Evolutionary conservation across 495 filamentous ascomycete species (phyloP).

Genomic region (Geoglossum glabrum): DNA sequence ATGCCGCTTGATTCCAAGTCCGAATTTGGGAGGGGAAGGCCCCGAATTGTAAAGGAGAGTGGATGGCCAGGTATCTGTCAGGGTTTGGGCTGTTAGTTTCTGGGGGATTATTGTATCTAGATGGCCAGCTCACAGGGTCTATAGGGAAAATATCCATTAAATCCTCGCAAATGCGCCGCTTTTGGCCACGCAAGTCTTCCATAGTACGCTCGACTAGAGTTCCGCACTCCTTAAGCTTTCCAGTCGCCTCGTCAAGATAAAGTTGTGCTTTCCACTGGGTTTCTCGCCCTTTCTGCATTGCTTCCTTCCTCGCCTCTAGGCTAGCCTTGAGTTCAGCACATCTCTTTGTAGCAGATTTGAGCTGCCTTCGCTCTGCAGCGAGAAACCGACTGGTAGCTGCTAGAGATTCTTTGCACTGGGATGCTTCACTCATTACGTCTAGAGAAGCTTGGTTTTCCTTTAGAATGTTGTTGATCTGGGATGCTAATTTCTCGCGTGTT

Average conservation of each 20-base stretch:
- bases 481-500: constrained; percentile 51
- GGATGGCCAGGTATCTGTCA: constrained; percentile 27
- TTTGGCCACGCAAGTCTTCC: constrained; percentile 54
- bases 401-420: constrained; percentile 39
- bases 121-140: constrained; percentile 23
- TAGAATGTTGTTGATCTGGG: constrained; percentile 60
- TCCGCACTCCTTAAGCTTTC: constrained; percentile 34
- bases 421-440: constrained; percentile 27
- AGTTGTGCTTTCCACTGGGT: constrained; percentile 34
- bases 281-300: constrained; percentile 41
- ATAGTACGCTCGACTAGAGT: constrained; percentile 33
- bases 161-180: constrained; percentile 70
- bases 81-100: neutral
- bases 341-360: constrained; percentile 37
- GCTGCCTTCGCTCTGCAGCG: constrained; percentile 36
- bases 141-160: constrained; percentile 63
- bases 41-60: constrained; percentile 59
- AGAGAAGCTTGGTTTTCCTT: constrained; percentile 27
- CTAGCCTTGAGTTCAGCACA: constrained; percentile 43
- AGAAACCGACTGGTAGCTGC: constrained; percentile 38
- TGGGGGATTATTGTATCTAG: neutral
- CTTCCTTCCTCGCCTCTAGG: constrained; percentile 39
- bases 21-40: constrained; percentile 58
- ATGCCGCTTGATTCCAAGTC: constrained; percentile 34
- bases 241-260: constrained; percentile 33